Evolutionary conservation across 345 rosid species (phyloP), one percentile per base, ranked within the genome.

Genomic region (Alliaria petiolata): DNA sequence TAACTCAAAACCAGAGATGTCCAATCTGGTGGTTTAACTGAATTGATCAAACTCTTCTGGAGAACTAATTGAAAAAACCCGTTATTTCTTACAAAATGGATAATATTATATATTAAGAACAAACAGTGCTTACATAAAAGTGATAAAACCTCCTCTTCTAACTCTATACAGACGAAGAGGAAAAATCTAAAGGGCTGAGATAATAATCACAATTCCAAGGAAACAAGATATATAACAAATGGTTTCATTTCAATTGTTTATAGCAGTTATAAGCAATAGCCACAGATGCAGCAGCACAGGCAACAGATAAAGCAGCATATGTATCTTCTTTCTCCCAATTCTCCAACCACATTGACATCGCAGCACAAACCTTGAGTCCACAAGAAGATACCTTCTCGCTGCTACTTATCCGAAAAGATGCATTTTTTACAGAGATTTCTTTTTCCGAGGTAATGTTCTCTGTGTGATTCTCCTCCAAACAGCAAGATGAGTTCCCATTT

Each of bases 311-410:
- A 75, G 86, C 92, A 17, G 96, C 98, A 57, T 86, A 85, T 26
- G 97, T 86, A 74, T 90, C 98, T 46, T 87, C 97, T 17, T 72
- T 86, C 76, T 93, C 98, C 97, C 96, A 93, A 59, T 71, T 87
- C 80, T 93, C 97, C 11, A 76, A 75, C 90, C 91, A 87, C 36
- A 84, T 82, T 20, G 90, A 91, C 87, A 79, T 80, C 4, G 30
- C 59, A 22, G 82, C 70, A 75, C 75, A 79, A 71, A 74, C 80
- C 85, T 80, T 81, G 43, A 79, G 70, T 0, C 72, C 38, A 16
- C 53, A 31, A 12, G 78, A 60, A 0, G 70, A 60, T 38, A 81
- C 79, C 30, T 87, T 86, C 16, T 83, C 66, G 26, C 68, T 50
- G 55, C 85, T 75, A 40, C 75, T 86, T 42, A 61, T 76, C 62